Percentiles rank a stretch among this genome's conserved stretches.
phyloP scores from a whole-genome alignment of 768 basidiomycete genomes.

The Lyophyllum shimeji region DNA sequence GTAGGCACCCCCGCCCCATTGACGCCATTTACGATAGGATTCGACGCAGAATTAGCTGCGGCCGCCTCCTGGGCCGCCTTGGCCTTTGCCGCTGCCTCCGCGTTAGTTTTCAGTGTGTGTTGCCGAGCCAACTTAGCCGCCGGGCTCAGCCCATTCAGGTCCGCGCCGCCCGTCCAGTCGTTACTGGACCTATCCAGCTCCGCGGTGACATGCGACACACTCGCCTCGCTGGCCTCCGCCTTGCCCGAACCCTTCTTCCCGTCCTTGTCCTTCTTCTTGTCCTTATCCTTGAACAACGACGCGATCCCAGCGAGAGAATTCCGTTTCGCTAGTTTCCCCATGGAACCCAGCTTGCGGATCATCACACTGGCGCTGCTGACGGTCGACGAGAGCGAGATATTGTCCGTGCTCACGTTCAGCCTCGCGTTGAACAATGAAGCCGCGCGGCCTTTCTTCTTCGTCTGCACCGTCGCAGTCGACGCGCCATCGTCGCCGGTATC shows the following conservation, averaged over 20 bases:
- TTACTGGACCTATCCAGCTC: conserved; percentile 69
- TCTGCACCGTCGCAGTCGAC: conserved; percentile 44
- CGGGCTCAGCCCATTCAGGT: conserved; percentile 79
- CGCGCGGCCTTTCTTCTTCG: conserved; percentile 73
- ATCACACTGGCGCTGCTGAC: conserved; percentile 95
- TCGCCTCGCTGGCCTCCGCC: conserved; percentile 58
- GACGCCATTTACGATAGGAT: conserved; percentile 16
- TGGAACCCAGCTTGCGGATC: conserved; percentile 91
- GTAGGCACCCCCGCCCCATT: conserved; percentile 50
- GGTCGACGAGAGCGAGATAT: conserved; percentile 92
- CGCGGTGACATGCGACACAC: conserved; percentile 79
- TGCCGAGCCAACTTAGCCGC: conserved; percentile 89
- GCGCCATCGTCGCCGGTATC: conserved; percentile 39
- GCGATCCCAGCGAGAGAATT: conserved; percentile 92
- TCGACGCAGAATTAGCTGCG: conserved; percentile 20
- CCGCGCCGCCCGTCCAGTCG: conserved; percentile 60
- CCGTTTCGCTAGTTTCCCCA: conserved; percentile 85
- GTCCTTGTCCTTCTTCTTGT: conserved; percentile 50
- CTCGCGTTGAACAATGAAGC: conserved; percentile 85
- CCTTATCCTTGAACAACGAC: conserved; percentile 90
- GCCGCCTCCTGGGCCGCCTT: conserved; percentile 57
- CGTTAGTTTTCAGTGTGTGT: conserved; percentile 88
- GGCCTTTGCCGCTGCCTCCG: conserved; percentile 69
- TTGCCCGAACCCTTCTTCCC: conserved; percentile 51
- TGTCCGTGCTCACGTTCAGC: conserved; percentile 87